Evolutionary conservation across 2,329 filamentous ascomycete species (phyloP).

Genomic region (Parastagonospora avenae): DNA sequence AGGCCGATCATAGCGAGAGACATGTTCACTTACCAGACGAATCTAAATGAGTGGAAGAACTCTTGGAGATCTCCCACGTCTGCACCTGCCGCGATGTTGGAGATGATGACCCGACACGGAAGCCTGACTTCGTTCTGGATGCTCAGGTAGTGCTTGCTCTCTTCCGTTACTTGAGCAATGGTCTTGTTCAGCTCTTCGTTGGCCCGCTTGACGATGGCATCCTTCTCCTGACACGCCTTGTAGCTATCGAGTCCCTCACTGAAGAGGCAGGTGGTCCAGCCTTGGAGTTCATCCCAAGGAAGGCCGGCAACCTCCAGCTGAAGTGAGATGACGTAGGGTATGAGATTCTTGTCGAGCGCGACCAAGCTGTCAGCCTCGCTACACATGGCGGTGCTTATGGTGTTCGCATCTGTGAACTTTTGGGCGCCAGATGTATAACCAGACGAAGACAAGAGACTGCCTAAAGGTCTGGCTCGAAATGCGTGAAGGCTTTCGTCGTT

Average conservation of each 20-base stretch:
- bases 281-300: constrained; percentile 13
- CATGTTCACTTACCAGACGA: constrained; percentile 20
- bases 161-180: constrained; percentile 13
- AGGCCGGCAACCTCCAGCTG: constrained; percentile 14
- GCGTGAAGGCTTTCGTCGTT: too few relatives aligned
- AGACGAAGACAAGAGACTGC: too few relatives aligned
- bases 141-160: constrained; percentile 10
- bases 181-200: constrained; percentile 8
- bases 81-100: constrained; percentile 34
- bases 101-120: constrained; percentile 23
- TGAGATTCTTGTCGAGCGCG: not conserved
- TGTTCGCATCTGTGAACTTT: too few relatives aligned
- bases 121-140: constrained; percentile 14
- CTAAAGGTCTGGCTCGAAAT: not conserved
- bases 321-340: constrained; percentile 12
- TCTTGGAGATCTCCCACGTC: constrained; percentile 17
- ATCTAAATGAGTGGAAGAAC: constrained; percentile 18
- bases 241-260: constrained; percentile 9
- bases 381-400: too few relatives aligned
- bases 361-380: too few relatives aligned
- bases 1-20: not conserved
- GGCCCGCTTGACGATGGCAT: constrained; percentile 12
- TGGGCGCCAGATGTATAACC: too few relatives aligned
- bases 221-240: constrained; percentile 9
- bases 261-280: constrained; percentile 21